Conservation (phyloP, 768 basidiomycete species). For the Mycena epipterygia region DNA sequence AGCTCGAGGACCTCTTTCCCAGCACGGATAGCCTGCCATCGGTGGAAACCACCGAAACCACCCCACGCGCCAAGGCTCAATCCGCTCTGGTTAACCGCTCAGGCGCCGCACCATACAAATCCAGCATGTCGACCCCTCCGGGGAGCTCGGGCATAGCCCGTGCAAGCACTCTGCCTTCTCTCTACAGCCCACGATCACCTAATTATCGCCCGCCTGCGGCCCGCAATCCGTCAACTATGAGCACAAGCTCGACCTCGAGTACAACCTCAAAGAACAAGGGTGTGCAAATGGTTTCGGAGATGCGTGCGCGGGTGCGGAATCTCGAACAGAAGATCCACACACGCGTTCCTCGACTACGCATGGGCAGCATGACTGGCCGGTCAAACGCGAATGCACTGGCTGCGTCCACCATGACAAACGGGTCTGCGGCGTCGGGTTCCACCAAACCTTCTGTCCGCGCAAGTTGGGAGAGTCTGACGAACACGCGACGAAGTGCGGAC, state of each 20-base stretch:
- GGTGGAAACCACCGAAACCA: constrained; percentile 51
- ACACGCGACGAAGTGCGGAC: constrained; percentile 55
- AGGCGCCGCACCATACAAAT: constrained; percentile 61
- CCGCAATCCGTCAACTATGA: constrained; percentile 55
- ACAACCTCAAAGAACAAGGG: constrained; percentile 81
- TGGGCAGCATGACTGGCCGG: constrained; percentile 80
- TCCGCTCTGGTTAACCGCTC: constrained; percentile 65
- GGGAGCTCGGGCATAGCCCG: constrained; percentile 61
- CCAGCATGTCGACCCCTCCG: constrained; percentile 61
- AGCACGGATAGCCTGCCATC: constrained; percentile 56
- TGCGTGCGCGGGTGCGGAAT: constrained; percentile 87
- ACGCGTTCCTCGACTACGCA: constrained; percentile 85
- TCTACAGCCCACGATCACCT: constrained; percentile 64
- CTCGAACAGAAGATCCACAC: constrained; percentile 91
- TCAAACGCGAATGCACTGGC: constrained; percentile 55
- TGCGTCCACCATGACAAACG: constrained; percentile 48
- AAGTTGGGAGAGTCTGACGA: constrained; percentile 58
- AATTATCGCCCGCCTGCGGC: constrained; percentile 52
- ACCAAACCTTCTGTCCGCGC: constrained; percentile 46
- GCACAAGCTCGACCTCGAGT: constrained; percentile 57
- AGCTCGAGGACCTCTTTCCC: constrained; percentile 68
- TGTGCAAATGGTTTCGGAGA: constrained; percentile 93
- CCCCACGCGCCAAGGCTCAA: constrained; percentile 57
- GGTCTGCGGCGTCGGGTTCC: constrained; percentile 48
- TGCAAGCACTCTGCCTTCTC: constrained; percentile 69